Base-by-base conservation (phyloP, 2,329 filamentous ascomycete species). In the Geosmithia putterillii region DNA sequence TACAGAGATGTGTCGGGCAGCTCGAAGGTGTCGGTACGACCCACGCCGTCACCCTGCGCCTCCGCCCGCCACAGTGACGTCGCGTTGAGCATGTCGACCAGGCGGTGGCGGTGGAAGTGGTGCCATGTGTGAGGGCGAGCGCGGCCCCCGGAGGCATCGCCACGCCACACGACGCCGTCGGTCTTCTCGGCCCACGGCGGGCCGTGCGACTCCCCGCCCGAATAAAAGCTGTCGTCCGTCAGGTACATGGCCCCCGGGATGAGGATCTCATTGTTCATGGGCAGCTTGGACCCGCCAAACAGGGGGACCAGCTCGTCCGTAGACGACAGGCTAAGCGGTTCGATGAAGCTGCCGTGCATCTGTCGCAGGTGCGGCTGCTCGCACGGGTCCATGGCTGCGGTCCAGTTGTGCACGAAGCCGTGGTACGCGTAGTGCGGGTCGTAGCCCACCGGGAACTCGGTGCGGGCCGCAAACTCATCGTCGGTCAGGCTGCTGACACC, bases 31-130 rank as follows among this genome's bases (percentile, higher is more conserved):
- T 59, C 55, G 28, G 70, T 54, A 34, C 63, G 60, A 40, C 57
- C 49, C 32, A 51, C 56, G 15, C 56, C 53, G 35, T 59, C 52
- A 12, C 28, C 28, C 6, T 32, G 10, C 52, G 80, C 72, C 25
- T 47, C 46, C 8, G 71, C 64, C 8, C 58, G 53, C 22, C 57
- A 56, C 19, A 81, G 73, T 17, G 65, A 70, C 1, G 76, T 81
- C 8, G 71, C 71, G 51, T 86, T 85, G 40, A 82, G 63, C 77
- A 85, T 81, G 46, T 78, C 67, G 21, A 85, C 64, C 45, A 86
- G 75, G 4, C 82, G 77, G 51, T 83, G 81, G n/a, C 81, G 76
- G 47, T 86, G 81, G 51, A 84, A 83, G 32, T 76, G 73, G 28
- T 67, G 68, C 81, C 81, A 86, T 47, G 73, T 82, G 38, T 76